phyloP scores from a whole-genome alignment of 2,329 filamentous ascomycete species.

The Boeremia lycopersici region DNA sequence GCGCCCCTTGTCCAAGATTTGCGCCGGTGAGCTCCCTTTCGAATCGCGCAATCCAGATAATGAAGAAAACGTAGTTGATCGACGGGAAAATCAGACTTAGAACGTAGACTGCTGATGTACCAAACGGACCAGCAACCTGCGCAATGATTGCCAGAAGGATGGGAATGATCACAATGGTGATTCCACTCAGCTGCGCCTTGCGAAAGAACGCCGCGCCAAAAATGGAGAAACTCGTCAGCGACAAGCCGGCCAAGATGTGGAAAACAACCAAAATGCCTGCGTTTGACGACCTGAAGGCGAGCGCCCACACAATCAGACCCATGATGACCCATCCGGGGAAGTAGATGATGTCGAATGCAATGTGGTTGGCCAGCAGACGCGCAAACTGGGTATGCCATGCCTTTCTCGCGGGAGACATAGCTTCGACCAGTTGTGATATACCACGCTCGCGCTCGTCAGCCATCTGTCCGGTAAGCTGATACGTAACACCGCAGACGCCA shows the following conservation, averaged over 20 bases:
- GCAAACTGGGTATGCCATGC: slow-evolving; percentile 79
- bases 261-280: slow-evolving; percentile 59
- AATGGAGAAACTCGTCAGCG: slow-evolving; percentile 79
- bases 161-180: slow-evolving; percentile 73
- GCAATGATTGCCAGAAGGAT: slow-evolving; percentile 81
- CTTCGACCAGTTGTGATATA: slow-evolving; percentile 86
- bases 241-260: slow-evolving; percentile 76
- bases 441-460: slow-evolving; percentile 84
- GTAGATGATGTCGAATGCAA: slow-evolving; percentile 81
- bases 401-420: slow-evolving; percentile 81
- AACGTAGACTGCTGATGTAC: slow-evolving; percentile 68
- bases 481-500: slow-evolving; percentile 79
- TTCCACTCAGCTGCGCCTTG: slow-evolving; percentile 85
- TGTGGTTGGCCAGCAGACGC: slow-evolving; percentile 77
- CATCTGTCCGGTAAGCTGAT: slow-evolving; percentile 85
- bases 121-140: slow-evolving; percentile 70
- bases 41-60: slow-evolving; percentile 76
- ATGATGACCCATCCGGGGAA: slow-evolving; percentile 82
- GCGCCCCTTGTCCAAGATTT: slow-evolving; percentile 67
- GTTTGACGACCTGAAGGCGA: slow-evolving; percentile 58
- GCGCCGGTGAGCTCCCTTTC: slow-evolving; percentile 67
- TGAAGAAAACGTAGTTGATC: slow-evolving; percentile 86
- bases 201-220: slow-evolving; percentile 84
- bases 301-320: slow-evolving; percentile 68
- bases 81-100: slow-evolving; percentile 81